These are phyloP conservation scores for Leucosporidium creatinivorum DNA, from an alignment of 768 basidiomycete genomes.

Conservation along the genomic window DNA sequence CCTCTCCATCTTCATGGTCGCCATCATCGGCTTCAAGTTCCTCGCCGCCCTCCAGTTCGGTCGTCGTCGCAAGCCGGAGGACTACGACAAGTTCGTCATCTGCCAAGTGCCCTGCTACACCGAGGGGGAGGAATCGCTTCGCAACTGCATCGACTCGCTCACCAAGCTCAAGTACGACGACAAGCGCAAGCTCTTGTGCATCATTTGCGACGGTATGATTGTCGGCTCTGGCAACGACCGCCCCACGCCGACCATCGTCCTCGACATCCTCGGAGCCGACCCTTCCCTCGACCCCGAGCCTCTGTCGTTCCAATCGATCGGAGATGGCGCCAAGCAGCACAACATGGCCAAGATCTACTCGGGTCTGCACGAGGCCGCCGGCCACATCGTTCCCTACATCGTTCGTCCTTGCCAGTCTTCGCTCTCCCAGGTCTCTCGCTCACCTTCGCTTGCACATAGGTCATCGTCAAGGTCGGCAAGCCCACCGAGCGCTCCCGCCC, in stretches of 20 bases:
- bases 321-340: constrained; percentile 74
- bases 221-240: constrained; percentile 94
- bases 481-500: constrained; percentile 87
- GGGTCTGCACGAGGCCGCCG: constrained; percentile 83
- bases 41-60: constrained; percentile 81
- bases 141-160: constrained; percentile 84
- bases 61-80: constrained; percentile 71
- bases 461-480: constrained; percentile 83
- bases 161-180: constrained; percentile 95
- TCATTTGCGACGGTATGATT: constrained; percentile 97
- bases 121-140: constrained; percentile 79
- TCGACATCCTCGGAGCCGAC: constrained; percentile 92
- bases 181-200: constrained; percentile 85
- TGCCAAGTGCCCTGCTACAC: constrained; percentile 97
- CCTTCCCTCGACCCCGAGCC: constrained; percentile 90
- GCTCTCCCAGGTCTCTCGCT: neutral
- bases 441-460: constrained; percentile 12
- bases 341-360: constrained; percentile 89
- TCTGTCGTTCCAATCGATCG: constrained; percentile 84
- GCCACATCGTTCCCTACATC: constrained; percentile 92
- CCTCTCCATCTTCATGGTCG: constrained; percentile 83
- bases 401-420: constrained; percentile 43
- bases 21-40: constrained; percentile 94
- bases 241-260: constrained; percentile 88
- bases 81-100: constrained; percentile 94